These are phyloP conservation scores for Alternaria sp. DNA, from an alignment of 2,329 filamentous ascomycete species.

Conservation along the genomic window DNA sequence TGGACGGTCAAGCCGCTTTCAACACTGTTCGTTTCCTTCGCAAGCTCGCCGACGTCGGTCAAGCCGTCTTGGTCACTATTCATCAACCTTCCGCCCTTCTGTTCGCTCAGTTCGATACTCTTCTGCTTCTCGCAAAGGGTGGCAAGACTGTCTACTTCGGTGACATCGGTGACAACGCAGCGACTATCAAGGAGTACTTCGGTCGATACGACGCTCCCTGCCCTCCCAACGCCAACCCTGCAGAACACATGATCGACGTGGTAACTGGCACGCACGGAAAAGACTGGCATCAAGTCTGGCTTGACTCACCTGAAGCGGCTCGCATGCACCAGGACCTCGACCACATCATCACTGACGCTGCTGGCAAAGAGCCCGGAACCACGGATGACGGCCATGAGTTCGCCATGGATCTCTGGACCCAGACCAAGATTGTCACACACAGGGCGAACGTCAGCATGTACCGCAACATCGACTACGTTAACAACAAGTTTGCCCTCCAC, in stretches of 20 bases:
- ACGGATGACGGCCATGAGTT: slow-evolving; percentile 53
- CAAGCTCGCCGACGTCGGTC: slow-evolving; percentile 76
- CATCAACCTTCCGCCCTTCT: slow-evolving; percentile 84
- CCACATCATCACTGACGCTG: slow-evolving; percentile 49
- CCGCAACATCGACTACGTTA: slow-evolving; percentile 38
- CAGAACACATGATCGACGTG: slow-evolving; percentile 83
- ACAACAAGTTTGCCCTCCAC: slow-evolving; percentile 39
- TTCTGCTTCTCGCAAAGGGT: slow-evolving; percentile 77
- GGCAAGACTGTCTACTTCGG: slow-evolving; percentile 86
- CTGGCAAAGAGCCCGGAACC: slow-evolving; percentile 48
- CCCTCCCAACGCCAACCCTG: slow-evolving; percentile 59
- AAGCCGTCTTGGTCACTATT: slow-evolving; percentile 86
- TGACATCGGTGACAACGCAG: slow-evolving; percentile 76
- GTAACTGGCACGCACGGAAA: slow-evolving; percentile 57
- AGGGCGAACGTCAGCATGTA: slow-evolving; percentile 35
- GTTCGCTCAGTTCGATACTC: slow-evolving; percentile 83
- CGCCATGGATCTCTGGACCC: slow-evolving; percentile 33
- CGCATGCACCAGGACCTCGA: slow-evolving; percentile 51
- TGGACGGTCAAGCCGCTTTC: slow-evolving; percentile 74
- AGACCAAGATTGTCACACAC: slow-evolving; percentile 34
- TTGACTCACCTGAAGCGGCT: slow-evolving; percentile 44
- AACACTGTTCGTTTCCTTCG: slow-evolving; percentile 77
- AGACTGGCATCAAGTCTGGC: slow-evolving; percentile 54
- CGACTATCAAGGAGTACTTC: slow-evolving; percentile 66
- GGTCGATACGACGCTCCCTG: slow-evolving; percentile 62